Evolutionary conservation across 2,329 filamentous ascomycete genomes (phyloP).

Genomic region (Verticillium dahliae): DNA sequence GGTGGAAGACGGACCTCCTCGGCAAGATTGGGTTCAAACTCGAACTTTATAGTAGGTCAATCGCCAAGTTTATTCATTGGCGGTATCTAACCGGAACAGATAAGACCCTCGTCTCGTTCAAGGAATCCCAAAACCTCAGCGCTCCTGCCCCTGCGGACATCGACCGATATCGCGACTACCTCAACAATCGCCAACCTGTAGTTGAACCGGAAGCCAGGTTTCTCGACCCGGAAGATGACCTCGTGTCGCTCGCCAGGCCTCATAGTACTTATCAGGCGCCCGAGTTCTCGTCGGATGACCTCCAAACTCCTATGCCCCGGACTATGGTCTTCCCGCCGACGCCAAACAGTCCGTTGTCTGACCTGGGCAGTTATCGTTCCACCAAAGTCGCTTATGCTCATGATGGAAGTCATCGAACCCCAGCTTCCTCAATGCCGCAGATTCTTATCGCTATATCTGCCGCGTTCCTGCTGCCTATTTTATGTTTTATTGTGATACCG

Average conservation of each 20-base stretch:
- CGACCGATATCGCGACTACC: conserved; percentile 43
- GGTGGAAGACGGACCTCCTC: conserved; percentile 53
- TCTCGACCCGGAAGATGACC: conserved; percentile 46
- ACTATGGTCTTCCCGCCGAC: background rate
- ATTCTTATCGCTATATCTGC: conserved; percentile 39
- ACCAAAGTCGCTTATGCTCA: conserved; percentile 3
- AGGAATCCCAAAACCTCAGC: conserved; percentile 40
- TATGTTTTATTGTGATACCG: conserved; percentile 51
- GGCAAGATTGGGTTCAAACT: conserved; percentile 60
- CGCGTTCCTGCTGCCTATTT: conserved; percentile 48
- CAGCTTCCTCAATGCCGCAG: conserved; percentile 3
- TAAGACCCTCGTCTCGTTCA: conserved; percentile 53
- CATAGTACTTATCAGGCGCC: background rate
- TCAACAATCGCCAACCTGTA: conserved; percentile 47
- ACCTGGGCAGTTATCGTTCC: background rate
- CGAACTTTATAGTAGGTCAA: conserved; percentile 56
- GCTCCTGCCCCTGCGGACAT: conserved; percentile 45
- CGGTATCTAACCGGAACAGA: conserved; percentile 31
- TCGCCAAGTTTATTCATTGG: background rate
- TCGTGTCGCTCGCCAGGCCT: conserved; percentile 34
- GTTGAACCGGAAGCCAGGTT: conserved; percentile 54
- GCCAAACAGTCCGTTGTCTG: background rate
- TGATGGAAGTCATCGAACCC: background rate
- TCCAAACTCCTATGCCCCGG: conserved; percentile 10
- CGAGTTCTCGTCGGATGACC: conserved; percentile 3